Percentiles rank a stretch among this genome's conserved stretches.
Conservation (phyloP, 2,329 filamentous ascomycete species). For the Orbilia brochopaga region DNA sequence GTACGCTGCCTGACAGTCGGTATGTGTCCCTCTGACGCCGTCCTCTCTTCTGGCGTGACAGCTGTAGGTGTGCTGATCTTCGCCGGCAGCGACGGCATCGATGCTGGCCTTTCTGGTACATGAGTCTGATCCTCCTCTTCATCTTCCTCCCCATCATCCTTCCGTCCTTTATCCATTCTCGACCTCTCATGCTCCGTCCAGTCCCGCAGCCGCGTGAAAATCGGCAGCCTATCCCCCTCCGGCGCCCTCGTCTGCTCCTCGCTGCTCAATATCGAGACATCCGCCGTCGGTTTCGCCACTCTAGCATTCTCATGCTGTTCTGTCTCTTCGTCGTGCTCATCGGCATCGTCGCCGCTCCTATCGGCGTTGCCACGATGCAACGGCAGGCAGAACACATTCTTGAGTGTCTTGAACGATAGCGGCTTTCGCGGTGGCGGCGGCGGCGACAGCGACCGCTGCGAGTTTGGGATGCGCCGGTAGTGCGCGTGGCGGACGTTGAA, state of each 20-base stretch:
- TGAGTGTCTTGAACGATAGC: constrained; percentile 20
- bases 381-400: constrained; percentile 27
- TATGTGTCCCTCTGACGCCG: too few relatives aligned
- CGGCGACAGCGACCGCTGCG: constrained; percentile 34
- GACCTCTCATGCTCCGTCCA: constrained; percentile 39
- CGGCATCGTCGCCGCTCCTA: neutral
- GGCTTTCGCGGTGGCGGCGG: constrained; percentile 17
- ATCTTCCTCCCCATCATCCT: neutral
- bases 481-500: constrained; percentile 11
- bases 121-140: neutral
- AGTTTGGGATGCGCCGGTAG: constrained; percentile 29
- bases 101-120: neutral
- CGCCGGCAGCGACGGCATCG: neutral
- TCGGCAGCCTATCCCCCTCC: constrained; percentile 40
- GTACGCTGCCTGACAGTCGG: neutral
- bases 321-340: neutral
- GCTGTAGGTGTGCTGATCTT: neutral
- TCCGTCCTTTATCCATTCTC: neutral
- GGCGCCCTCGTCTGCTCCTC: constrained; percentile 43
- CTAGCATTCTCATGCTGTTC: neutral
- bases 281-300: neutral
- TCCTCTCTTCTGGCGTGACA: too few relatives aligned
- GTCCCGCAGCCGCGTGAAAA: constrained; percentile 39
- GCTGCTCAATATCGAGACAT: constrained; percentile 28
- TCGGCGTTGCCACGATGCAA: constrained; percentile 7